Base-by-base conservation (phyloP, 2,329 filamentous ascomycete genomes). In the Aureobasidium sp. region DNA sequence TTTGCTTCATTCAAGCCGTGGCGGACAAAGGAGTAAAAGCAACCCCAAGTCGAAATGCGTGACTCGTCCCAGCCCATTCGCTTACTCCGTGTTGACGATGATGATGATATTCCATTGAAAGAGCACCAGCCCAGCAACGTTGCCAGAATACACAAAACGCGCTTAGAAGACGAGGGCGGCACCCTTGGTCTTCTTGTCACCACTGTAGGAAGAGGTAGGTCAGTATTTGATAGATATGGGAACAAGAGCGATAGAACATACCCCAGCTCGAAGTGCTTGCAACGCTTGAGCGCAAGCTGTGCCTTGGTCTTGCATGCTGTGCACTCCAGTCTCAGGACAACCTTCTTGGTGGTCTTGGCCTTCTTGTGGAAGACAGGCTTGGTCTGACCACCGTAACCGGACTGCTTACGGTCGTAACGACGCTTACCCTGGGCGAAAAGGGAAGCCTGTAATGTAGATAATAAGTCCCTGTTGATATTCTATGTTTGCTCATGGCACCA, bases 121-220 rank as follows among this genome's bases (percentile, higher is more conserved):
- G 42, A 51, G 23, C 57, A 60, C 57, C 57, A 60, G 44, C 46
- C 57, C 57, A 60, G 57, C 57, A 58, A 46, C 46, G 55, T 48
- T 59, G 53, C 52, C 61, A 63, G 46, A 59, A 58, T 37, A 44
- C 51, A 70, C 73, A 69, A 70, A 73, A 70, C 67, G 51, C 80
- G 84, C 82, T 88, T 96, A 99, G 87, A 99, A 99, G 76, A 99
- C 94, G 77, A 99, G 87, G 81, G 94, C 94, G 75, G 94, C 94
- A 89, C 94, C 94, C 91, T 99, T 99, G 75, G 94, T 99, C 91
- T 99, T 99, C 92, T 99, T 99, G 89, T 99, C 94, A 87, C 94
- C 94, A 88, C 94, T 96, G 73, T 74, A 65, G 13, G 5, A 15
- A 67, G 23, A 58, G 12, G n/a, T 65, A 68, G 67, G 65, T 64